phyloP scores from a whole-genome alignment of 78 protist genomes.

The Planoprotostelium fungivorum region DNA sequence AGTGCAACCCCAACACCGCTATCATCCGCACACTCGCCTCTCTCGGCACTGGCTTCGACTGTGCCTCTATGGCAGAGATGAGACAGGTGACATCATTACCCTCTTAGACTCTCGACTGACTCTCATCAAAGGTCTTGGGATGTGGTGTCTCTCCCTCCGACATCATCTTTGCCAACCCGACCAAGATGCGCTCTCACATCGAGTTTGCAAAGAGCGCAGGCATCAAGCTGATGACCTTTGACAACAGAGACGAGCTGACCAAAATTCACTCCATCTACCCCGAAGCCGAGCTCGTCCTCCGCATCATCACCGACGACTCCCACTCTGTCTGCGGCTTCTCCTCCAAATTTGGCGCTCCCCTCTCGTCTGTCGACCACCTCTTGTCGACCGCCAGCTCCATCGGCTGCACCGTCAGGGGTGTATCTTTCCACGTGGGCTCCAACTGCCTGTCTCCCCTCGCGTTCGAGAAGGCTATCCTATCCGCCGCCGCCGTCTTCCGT shows the following conservation, averaged over 20 bases:
- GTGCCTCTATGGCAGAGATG: slow-evolving; percentile 82
- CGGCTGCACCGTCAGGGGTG: slow-evolving; percentile 67
- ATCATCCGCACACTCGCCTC: slow-evolving; percentile 65
- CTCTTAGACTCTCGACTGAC: not conserved
- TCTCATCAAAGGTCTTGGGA: slow-evolving; percentile 11
- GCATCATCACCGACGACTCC: slow-evolving; percentile 86
- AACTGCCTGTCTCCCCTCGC: slow-evolving; percentile 78
- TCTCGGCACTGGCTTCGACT: slow-evolving; percentile 85
- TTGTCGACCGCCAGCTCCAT: slow-evolving; percentile 58
- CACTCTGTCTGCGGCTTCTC: slow-evolving; percentile 72
- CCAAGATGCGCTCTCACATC: slow-evolving; percentile 70
- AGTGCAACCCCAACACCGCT: slow-evolving; percentile 80
- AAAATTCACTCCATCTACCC: slow-evolving; percentile 82
- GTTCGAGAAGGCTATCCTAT: slow-evolving; percentile 63
- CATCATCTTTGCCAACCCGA: slow-evolving; percentile 92
- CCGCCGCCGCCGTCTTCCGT: slow-evolving; percentile 76
- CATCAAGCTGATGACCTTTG: slow-evolving; percentile 82
- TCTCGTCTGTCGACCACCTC: slow-evolving; percentile 44
- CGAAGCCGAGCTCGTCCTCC: slow-evolving; percentile 81
- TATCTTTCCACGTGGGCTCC: slow-evolving; percentile 92
- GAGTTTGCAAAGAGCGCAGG: slow-evolving; percentile 46
- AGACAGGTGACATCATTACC: not conserved
- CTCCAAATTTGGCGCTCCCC: slow-evolving; percentile 79
- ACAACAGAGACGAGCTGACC: slow-evolving; percentile 85
- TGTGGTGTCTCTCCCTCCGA: slow-evolving; percentile 64